Evolutionary conservation across 2,329 filamentous ascomycete species (phyloP).

Genomic region (Tetracladium maxilliforme): DNA sequence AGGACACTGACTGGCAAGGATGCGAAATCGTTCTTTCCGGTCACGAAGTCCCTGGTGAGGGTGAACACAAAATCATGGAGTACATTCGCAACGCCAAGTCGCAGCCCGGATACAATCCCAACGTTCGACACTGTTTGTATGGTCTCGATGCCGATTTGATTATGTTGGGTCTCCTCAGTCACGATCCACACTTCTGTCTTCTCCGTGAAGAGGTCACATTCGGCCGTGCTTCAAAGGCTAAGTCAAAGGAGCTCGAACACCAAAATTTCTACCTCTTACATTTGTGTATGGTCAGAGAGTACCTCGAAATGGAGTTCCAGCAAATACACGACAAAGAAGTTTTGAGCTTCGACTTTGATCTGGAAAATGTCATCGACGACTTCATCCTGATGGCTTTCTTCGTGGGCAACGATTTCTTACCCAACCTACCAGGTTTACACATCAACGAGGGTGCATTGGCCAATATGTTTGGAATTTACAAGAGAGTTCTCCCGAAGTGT

Average conservation of each 20-base stretch:
- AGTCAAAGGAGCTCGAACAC: conserved; percentile 93
- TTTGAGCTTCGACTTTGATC: conserved; percentile 69
- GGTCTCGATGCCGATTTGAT: conserved; percentile 95
- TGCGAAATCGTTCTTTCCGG: conserved; percentile 93
- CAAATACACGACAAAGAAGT: conserved; percentile 64
- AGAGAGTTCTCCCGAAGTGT: conserved; percentile 70
- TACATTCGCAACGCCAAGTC: conserved; percentile 97
- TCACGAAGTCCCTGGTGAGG: conserved; percentile 94
- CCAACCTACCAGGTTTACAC: conserved; percentile 87
- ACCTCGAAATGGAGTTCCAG: conserved; percentile 92
- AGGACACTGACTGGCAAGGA: conserved; percentile 94
- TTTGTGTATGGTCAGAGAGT: conserved; percentile 93
- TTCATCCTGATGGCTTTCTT: conserved; percentile 99
- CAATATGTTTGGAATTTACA: conserved; percentile 96
- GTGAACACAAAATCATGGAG: conserved; percentile 99
- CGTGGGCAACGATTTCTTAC: conserved; percentile 97
- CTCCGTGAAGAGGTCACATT: conserved; percentile 97
- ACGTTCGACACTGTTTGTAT: conserved; percentile 92
- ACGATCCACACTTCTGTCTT: conserved; percentile 96
- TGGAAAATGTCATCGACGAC: conserved; percentile 95
- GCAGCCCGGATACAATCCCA: conserved; percentile 81
- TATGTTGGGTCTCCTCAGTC: conserved; percentile 93
- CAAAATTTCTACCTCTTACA: conserved; percentile 98
- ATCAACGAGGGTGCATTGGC: conserved; percentile 97
- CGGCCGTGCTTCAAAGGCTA: conserved; percentile 71